phyloP scores from a whole-genome alignment of 139 green algal genomes.

The Tetratostichococcus sp. region DNA sequence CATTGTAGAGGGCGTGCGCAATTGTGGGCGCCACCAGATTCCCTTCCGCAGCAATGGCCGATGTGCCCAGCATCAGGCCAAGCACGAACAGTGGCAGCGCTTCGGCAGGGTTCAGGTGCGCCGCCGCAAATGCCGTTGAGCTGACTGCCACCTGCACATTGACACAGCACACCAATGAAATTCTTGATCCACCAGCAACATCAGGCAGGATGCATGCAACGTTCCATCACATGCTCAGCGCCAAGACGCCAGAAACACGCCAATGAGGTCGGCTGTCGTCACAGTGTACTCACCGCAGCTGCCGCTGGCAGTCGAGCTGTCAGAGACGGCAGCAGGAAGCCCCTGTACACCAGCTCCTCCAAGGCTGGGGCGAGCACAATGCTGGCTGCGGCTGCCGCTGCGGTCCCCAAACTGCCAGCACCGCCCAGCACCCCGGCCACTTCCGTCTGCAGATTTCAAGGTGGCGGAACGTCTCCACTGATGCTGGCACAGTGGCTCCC shows the following conservation, averaged over 20 bases:
- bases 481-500: too few relatives aligned
- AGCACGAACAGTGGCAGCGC: not conserved
- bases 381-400: constrained; percentile 2
- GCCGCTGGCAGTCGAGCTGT: constrained; percentile 45
- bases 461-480: not conserved
- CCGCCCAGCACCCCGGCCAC: not conserved
- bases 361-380: constrained; percentile 68
- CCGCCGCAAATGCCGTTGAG: constrained; percentile 2
- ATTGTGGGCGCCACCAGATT: constrained; percentile 8
- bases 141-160: not conserved
- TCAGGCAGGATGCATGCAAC: not conserved
- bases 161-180: too few relatives aligned
- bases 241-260: too few relatives aligned
- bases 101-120: constrained; percentile 3
- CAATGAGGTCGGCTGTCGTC: too few relatives aligned
- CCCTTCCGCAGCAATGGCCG: constrained; percentile 5
- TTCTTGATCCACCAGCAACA: too few relatives aligned
- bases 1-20: constrained; percentile 12
- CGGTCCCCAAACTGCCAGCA: not conserved
- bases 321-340: constrained; percentile 80
- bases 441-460: not conserved
- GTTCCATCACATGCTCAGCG: too few relatives aligned
- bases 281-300: constrained; percentile 49
- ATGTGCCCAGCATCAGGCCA: not conserved
- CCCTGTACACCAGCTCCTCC: constrained; percentile 82